A percentile compares a stretch with the other conserved stretches of the same genome.
phyloP scores from a whole-genome alignment of 108 stramenopile genomes.

The Cyclotella baltica region DNA sequence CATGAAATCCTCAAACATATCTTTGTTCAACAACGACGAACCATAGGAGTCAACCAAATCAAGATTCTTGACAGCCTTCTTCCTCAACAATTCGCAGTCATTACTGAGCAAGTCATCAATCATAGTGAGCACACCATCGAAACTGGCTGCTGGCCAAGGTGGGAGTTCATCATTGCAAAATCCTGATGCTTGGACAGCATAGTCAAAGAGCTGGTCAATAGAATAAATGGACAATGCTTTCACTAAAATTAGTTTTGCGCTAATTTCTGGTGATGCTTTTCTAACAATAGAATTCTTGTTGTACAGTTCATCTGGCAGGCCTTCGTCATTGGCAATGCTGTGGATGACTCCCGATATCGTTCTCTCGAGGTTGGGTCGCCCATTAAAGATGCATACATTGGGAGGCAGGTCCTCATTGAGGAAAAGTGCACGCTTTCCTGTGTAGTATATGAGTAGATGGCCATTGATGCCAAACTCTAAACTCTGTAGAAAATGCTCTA shows the following conservation, averaged over 20 bases:
- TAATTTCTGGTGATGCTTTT: slow-evolving; percentile 21
- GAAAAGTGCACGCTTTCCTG: slow-evolving; percentile 38
- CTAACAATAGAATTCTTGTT: slow-evolving; percentile 6
- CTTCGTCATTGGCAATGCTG: slow-evolving; percentile 17
- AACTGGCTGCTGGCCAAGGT: too few relatives aligned
- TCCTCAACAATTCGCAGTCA: too few relatives aligned
- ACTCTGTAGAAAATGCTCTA: slow-evolving; percentile 44
- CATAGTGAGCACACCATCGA: too few relatives aligned
- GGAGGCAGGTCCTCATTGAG: slow-evolving; percentile 34
- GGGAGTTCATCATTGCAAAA: too few relatives aligned
- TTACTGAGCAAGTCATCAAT: too few relatives aligned
- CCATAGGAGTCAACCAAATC: too few relatives aligned
- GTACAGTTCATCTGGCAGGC: slow-evolving; percentile 35
- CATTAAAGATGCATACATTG: slow-evolving; percentile 42
- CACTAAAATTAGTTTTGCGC: slow-evolving; percentile 28
- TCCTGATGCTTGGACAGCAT: slow-evolving; percentile 32
- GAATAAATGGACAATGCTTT: slow-evolving; percentile 39
- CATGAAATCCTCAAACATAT: too few relatives aligned
- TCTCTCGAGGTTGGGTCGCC: slow-evolving; percentile 37
- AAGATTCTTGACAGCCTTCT: too few relatives aligned
- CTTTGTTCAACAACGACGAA: too few relatives aligned
- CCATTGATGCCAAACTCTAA: slow-evolving; percentile 35
- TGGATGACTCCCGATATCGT: slow-evolving; percentile 33
- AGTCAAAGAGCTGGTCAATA: slow-evolving; percentile 51
- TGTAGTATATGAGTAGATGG: slow-evolving; percentile 44